Evolutionary conservation across 768 basidiomycete genomes (phyloP).

Genomic region (Kwoniella botswanensis): DNA sequence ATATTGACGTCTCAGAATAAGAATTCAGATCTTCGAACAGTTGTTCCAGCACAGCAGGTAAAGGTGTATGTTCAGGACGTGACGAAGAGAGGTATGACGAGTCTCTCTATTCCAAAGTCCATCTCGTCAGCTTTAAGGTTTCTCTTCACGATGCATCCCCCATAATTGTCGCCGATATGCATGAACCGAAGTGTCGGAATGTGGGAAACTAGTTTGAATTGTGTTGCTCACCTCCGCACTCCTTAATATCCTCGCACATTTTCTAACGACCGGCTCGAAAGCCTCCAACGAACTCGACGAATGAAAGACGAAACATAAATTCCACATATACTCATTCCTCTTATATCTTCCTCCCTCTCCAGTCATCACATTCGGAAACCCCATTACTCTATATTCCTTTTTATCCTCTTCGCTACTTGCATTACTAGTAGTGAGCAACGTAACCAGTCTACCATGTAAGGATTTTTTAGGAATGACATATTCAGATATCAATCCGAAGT

Average conservation of each 20-base stretch:
- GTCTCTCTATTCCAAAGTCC: constrained; percentile 69
- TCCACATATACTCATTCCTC: constrained; percentile 88
- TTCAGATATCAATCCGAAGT: constrained; percentile 88
- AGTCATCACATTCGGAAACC: constrained; percentile 78
- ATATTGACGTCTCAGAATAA: constrained; percentile 93
- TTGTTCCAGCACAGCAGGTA: constrained; percentile 88
- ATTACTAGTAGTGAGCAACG: constrained; percentile 69
- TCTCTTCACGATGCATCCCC: too few relatives aligned
- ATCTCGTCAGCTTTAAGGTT: constrained; percentile 3
- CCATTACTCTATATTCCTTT: constrained; percentile 77
- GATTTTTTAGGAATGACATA: constrained; percentile 89
- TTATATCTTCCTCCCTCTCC: constrained; percentile 68
- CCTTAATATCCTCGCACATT: constrained; percentile 85
- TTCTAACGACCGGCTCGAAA: constrained; percentile 93
- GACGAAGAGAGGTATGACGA: constrained; percentile 82
- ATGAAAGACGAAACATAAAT: constrained; percentile 95
- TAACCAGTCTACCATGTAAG: constrained; percentile 85
- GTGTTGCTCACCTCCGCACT: constrained; percentile 75
- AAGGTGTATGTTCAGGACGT: constrained; percentile 66
- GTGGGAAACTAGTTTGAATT: too few relatives aligned
- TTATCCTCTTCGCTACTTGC: constrained; percentile 27
- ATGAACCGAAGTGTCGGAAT: too few relatives aligned
- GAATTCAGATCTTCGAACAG: constrained; percentile 96
- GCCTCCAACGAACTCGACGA: constrained; percentile 88
- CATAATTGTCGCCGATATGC: too few relatives aligned